These are phyloP conservation scores for Phaeosphaeriaceae sp. DNA, from an alignment of 2,329 filamentous ascomycete genomes.

Conservation along the genomic window DNA sequence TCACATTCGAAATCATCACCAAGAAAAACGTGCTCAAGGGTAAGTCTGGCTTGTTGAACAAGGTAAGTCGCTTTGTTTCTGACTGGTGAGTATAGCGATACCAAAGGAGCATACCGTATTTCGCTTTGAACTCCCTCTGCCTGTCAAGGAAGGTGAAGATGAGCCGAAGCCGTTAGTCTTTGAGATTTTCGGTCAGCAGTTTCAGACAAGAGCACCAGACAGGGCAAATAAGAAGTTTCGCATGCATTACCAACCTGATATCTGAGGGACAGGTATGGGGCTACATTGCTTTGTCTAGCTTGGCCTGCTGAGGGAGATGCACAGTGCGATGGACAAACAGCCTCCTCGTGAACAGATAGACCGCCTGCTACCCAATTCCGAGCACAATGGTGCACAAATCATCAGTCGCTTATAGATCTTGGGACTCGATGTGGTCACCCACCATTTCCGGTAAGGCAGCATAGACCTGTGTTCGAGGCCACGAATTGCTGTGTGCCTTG, in stretches of 20 bases:
- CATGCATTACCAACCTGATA: conserved; percentile 74
- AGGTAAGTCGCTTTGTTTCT: conserved; percentile 12
- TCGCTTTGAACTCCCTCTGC: conserved; percentile 70
- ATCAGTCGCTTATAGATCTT: too few relatives aligned
- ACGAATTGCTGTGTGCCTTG: not conserved
- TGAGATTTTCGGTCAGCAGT: conserved; percentile 86
- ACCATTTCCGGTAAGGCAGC: too few relatives aligned
- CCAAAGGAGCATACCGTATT: conserved; percentile 94
- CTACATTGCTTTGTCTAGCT: too few relatives aligned
- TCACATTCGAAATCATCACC: conserved; percentile 85
- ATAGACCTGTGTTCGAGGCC: not conserved
- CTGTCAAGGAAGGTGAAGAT: conserved; percentile 26
- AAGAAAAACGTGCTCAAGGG: conserved; percentile 71
- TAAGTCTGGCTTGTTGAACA: conserved; percentile 40
- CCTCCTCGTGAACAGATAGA: too few relatives aligned
- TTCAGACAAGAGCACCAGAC: conserved; percentile 81
- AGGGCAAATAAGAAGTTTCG: conserved; percentile 93
- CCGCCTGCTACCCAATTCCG: not conserved
- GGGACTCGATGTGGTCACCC: too few relatives aligned
- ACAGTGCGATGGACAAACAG: too few relatives aligned
- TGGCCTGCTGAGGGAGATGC: too few relatives aligned
- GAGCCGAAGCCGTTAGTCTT: conserved; percentile 67
- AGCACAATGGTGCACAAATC: not conserved
- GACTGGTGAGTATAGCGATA: conserved; percentile 57
- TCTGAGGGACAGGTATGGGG: conserved; percentile 64